These are phyloP conservation scores for Symbiodinium pilosum DNA, from an alignment of 73 alveolate species.

Conservation along the genomic window DNA sequence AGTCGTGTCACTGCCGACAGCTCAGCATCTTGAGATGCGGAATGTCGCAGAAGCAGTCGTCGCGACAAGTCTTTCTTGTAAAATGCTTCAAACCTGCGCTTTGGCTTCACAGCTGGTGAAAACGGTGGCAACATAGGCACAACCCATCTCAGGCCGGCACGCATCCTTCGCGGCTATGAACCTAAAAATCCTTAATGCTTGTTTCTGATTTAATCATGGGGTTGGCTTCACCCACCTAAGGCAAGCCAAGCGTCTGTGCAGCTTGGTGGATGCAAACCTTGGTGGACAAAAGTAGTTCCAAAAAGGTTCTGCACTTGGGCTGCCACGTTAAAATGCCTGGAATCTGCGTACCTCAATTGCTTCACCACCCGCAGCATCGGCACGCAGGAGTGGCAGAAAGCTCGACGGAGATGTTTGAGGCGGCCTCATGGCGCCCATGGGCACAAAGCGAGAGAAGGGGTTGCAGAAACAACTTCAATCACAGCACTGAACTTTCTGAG, in stretches of 20 bases:
- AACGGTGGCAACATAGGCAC: background rate
- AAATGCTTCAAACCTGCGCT: slow-evolving; percentile 65
- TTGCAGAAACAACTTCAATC: background rate
- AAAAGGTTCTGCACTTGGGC: too few relatives aligned
- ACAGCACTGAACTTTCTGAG: background rate
- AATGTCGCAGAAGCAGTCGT: slow-evolving; percentile 49
- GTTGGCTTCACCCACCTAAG: background rate
- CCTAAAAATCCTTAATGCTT: slow-evolving; percentile 31
- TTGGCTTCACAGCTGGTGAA: background rate
- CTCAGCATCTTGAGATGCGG: slow-evolving; percentile 17
- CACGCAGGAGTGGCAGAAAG: background rate
- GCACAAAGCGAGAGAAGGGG: too few relatives aligned
- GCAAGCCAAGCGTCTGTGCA: background rate
- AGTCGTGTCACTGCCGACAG: background rate
- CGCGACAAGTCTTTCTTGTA: slow-evolving; percentile 68
- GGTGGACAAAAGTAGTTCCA: too few relatives aligned
- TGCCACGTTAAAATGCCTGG: background rate
- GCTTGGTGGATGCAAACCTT: background rate
- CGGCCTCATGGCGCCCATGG: too few relatives aligned
- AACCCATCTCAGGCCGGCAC: background rate
- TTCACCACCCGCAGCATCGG: background rate
- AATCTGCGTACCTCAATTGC: background rate
- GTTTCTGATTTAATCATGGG: background rate
- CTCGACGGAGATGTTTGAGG: background rate
- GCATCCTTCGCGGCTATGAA: slow-evolving; percentile 75